Evolutionary conservation across 2,329 filamentous ascomycete species (phyloP).

Genomic region (Neonectria sp.): DNA sequence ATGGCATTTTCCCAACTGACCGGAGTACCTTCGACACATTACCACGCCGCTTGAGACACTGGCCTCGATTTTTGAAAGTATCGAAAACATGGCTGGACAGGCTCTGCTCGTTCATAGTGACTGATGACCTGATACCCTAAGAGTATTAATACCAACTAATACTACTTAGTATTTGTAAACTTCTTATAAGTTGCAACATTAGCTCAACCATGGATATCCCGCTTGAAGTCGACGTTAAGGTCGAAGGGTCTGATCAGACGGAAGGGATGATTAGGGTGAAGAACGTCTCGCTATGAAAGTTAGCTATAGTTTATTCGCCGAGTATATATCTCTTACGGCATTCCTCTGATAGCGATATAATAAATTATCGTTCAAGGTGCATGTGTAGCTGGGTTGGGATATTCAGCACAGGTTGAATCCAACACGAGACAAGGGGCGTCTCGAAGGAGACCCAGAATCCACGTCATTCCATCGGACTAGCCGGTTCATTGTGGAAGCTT

Average conservation of each 20-base stretch:
- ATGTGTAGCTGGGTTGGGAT: conserved; percentile 57
- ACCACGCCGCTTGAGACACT: too few species aligned
- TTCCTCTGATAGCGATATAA: conserved; percentile 58
- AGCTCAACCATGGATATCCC: conserved; percentile 63
- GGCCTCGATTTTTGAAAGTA: too few species aligned
- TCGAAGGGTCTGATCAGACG: conserved; percentile 54
- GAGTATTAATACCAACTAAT: too few species aligned
- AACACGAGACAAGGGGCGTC: conserved; percentile 50
- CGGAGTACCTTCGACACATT: too few species aligned
- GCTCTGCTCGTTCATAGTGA: too few species aligned
- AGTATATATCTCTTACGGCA: conserved; percentile 51
- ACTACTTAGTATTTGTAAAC: too few species aligned
- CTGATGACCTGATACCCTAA: too few species aligned
- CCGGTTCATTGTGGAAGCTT: conserved; percentile 61
- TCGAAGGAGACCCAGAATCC: conserved; percentile 63
- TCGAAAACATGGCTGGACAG: too few species aligned
- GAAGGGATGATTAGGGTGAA: conserved; percentile 60
- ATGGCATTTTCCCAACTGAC: too few species aligned
- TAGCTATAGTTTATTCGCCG: background rate
- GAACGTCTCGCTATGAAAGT: conserved; percentile 7
- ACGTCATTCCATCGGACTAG: conserved; percentile 62
- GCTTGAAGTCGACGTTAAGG: conserved; percentile 54
- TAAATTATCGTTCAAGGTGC: conserved; percentile 60
- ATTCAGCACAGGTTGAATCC: conserved; percentile 62
- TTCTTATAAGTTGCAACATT: conserved; percentile 46